Percentiles rank a stretch among this genome's conserved stretches.
phyloP scores from a whole-genome alignment of 2,329 filamentous ascomycete genomes.

The Leptosphaerulina australis region DNA sequence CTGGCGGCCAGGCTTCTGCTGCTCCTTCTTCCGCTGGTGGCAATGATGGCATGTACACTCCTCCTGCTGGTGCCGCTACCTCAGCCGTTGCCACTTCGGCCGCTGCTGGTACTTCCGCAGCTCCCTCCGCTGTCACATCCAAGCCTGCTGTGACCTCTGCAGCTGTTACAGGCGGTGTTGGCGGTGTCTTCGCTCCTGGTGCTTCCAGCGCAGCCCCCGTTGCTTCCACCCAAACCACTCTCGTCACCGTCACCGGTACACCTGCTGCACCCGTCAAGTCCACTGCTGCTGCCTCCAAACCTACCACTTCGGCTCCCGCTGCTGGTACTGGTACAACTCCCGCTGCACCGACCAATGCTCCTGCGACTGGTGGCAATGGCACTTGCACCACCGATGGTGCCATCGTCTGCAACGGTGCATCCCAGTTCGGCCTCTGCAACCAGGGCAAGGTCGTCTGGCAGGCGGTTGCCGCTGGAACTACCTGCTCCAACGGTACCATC shows the following conservation, averaged over 20 bases:
- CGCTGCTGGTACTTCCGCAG: neutral
- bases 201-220: conserved; percentile 31
- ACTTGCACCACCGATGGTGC: conserved; percentile 45
- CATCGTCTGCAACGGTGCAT: conserved; percentile 49
- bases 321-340: conserved; percentile 18
- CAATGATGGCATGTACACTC: conserved; percentile 16
- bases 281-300: conserved; percentile 1
- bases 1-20: conserved; percentile 31
- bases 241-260: conserved; percentile 36
- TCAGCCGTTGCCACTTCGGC: conserved; percentile 9
- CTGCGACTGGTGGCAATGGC: neutral
- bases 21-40: conserved; percentile 24
- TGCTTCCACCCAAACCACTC: conserved; percentile 37
- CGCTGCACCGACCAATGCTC: conserved; percentile 15
- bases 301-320: conserved; percentile 6
- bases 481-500: conserved; percentile 52
- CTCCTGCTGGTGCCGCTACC: conserved; percentile 12
- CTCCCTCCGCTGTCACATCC: neutral
- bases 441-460: conserved; percentile 51
- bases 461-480: conserved; percentile 52
- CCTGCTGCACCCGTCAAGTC: conserved; percentile 20
- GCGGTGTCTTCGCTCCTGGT: conserved; percentile 43
- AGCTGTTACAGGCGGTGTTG: conserved; percentile 28
- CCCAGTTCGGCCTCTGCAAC: conserved; percentile 53
- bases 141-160: conserved; percentile 7